Conservation (phyloP, 805 yeast species). For the Peterozyma toletana region DNA sequence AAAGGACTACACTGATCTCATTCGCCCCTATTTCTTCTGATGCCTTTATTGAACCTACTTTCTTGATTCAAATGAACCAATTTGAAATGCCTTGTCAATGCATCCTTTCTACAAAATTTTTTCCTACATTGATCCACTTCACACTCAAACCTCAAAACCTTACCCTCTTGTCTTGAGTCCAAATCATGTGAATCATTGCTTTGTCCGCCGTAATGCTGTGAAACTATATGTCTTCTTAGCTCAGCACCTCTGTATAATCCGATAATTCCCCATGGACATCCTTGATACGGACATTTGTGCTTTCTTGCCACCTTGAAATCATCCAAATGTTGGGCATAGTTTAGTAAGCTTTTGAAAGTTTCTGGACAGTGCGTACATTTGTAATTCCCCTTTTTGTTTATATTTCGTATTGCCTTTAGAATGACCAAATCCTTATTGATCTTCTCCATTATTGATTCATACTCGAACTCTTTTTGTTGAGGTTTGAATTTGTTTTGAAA, state of each 20-base stretch:
- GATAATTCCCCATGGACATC: slow-evolving; percentile 41
- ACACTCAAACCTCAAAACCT: slow-evolving; percentile 9
- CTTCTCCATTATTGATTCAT: too few species aligned
- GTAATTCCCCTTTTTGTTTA: slow-evolving; percentile 2
- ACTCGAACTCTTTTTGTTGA: too few species aligned
- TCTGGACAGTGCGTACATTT: slow-evolving; percentile 4
- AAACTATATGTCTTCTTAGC: slow-evolving; percentile 40
- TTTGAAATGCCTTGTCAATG: slow-evolving; percentile 43
- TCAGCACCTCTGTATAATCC: slow-evolving; percentile 44
- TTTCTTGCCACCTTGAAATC: slow-evolving; percentile 27
- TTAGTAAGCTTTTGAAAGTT: slow-evolving; percentile 9
- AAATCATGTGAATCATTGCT: slow-evolving; percentile 7
- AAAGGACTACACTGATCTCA: background rate
- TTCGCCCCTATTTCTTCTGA: slow-evolving; percentile 8
- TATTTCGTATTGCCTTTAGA: too few species aligned
- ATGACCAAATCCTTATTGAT: too few species aligned
- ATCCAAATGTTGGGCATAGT: slow-evolving; percentile 38
- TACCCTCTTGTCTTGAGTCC: slow-evolving; percentile 6
- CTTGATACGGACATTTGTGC: slow-evolving; percentile 35
- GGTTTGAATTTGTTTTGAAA: too few species aligned
- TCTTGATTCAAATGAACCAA: slow-evolving; percentile 40
- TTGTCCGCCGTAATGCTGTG: slow-evolving; percentile 28
- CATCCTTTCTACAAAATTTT: slow-evolving; percentile 44
- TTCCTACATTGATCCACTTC: slow-evolving; percentile 31
- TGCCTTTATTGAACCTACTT: slow-evolving; percentile 30